Base-by-base conservation (phyloP, 2,329 filamentous ascomycete species). In the Fusarium globosum region DNA sequence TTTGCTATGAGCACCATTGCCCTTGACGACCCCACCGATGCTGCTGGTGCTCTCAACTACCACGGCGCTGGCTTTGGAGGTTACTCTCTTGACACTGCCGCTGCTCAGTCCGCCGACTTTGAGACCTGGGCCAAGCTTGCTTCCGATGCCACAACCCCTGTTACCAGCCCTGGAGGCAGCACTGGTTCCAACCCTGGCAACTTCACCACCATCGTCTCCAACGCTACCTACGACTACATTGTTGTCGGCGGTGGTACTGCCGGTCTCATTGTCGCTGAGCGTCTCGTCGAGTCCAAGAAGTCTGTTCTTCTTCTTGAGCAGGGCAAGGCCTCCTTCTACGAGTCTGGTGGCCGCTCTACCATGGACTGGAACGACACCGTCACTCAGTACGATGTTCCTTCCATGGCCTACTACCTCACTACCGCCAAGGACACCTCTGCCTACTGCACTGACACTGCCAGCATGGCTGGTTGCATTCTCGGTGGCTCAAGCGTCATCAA, bases 361-460 rank as follows among this genome's bases (percentile, higher is more conserved):
- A 85, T 91, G 82, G 87, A 86, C 4, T 94, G 92, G 92, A 85
- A 90, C 21, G 81, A 87, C 23, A 89, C 89, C 42, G 79, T 93
- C 39, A 93, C 91, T 12, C 90, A 91, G 55, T 93, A 94, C 75
- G 92, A 94, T 76, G 88, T 93, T 10, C 92, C 92, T 0, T 90
- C 91, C 61, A 87, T 93, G 67, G 92, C 90, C 80, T 93, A 93
- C 79, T 85, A 93, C 81, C 92, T 94, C 73, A 92, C 90, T 88
- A 82, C 85, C 8, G 87, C 92, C 76, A 90, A 88, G 15, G 84
- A 85, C 8, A 90, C 90, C 35, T 89, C 93, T 74, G 88, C 89
- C 41, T 94, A 92, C 81, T 87, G 86, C 52, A 74, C 75, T 4
- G 92, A 94, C 79, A 90, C 89, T n/a, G 91, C 92, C 70, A 89